Evolutionary conservation across 2,329 filamentous ascomycete species (phyloP), one percentile per base, ranked within the genome.

Genomic region (Colletotrichum sp.): DNA sequence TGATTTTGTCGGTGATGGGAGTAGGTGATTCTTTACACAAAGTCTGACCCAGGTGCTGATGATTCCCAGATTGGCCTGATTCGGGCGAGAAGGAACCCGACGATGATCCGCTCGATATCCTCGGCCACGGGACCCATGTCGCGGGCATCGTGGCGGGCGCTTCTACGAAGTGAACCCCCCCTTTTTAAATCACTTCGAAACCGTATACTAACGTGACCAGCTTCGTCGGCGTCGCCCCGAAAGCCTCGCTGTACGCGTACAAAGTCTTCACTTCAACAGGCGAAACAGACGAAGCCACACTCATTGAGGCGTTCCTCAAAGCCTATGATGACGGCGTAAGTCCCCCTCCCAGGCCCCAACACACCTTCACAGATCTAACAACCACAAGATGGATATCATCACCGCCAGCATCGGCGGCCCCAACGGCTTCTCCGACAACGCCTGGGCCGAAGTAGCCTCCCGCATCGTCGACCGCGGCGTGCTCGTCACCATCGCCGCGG

Each of bases 401-500:
- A 86, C 85, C 7, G 82, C 84, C 21, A 86, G 84, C 69, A 84
- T 88, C 68, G 85, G 86, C 5, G 77, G 80, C 5, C 80, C 83
- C 2, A 81, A 83, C 60, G 88, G 88, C n/a, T 84, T 80, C 79
- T 78, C 82, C 0, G 80, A 81, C 28, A 78, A 84, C 34, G 81
- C 85, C 24, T 84, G 82, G 82, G 83, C 85, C 36, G 82, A 83
- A 18, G 83, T 86, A 9, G 82, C 85, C 15, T 83, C 84, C 10
- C 83, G 85, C 30, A 83, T 87, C 63, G 85, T 84, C 18, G 84
- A 87, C 12, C 81, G 85, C 18, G 89, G 89, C 15, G 83, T 90
- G 1, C 85, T 90, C 10, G 85, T 90, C 26, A 86, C 87, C 15
- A 86, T 90, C 28, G 87, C 89, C 2, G 88, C 87, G 4, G 89